A percentile compares a stretch with the other conserved stretches of the same genome.
Evolutionary conservation across 345 rosid species (phyloP).

Genomic region (Luvunga scandens): DNA sequence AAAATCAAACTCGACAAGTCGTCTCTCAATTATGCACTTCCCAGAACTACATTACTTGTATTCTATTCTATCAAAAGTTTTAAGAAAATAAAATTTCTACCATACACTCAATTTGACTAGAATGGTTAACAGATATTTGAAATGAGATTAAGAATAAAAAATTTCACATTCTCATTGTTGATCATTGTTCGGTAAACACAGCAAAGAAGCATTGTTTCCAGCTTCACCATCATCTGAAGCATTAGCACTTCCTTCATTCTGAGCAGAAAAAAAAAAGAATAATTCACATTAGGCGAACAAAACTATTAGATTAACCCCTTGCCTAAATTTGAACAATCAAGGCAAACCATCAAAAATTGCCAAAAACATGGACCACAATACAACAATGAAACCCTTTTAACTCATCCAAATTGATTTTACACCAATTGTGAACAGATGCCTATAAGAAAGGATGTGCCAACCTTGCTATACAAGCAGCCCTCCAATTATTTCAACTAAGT

Average conservation of each 20-base stretch:
- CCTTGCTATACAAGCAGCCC: no score
- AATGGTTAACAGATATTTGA: not conserved
- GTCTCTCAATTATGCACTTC: not conserved
- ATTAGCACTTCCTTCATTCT: slow-evolving; percentile 26
- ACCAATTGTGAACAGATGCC: no score
- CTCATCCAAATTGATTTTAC: not conserved
- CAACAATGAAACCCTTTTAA: not conserved
- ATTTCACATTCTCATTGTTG: slow-evolving; percentile 10
- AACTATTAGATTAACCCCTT: not conserved
- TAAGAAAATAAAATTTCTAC: not conserved
- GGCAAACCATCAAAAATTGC: not conserved
- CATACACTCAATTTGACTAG: not conserved
- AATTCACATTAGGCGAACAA: not conserved
- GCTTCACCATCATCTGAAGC: slow-evolving; percentile 9
- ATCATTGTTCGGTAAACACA: slow-evolving; percentile 7
- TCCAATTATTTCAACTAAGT: no score
- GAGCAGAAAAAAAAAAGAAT: not conserved
- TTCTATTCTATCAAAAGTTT: not conserved
- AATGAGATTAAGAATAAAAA: not conserved
- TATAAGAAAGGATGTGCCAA: no score
- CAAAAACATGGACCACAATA: not conserved
- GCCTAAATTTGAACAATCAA: not conserved
- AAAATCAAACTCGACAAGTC: no score
- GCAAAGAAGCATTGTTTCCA: slow-evolving; percentile 14
- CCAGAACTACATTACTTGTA: not conserved